Evolutionary conservation across 2,329 filamentous ascomycete genomes (phyloP), one percentile per base, ranked within the genome.

Genomic region (Curvularia eragrostidis): DNA sequence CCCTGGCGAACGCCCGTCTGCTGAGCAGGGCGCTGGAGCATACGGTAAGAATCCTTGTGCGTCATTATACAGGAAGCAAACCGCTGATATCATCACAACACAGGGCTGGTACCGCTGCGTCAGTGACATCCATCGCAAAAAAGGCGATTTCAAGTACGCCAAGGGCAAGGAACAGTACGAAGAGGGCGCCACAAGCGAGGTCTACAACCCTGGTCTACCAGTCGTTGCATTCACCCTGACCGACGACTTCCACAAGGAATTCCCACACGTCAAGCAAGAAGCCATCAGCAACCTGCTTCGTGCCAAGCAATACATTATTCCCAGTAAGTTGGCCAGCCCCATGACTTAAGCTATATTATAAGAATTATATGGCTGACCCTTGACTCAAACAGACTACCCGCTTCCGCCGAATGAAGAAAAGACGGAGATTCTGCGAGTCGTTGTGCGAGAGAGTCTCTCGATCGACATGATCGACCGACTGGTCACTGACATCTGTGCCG

Each of bases 261-360:
- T 82, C 71, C 84, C 86, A 0, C 84, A 88, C 63, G 79, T 90
- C 58, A 85, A 87, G 75, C 88, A 90, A 74, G 86, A 85, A 54
- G 82, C 82, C 5, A 80, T 90, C 13, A 86, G 84, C 52, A 85
- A 87, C 18, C 75, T 90, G 39, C 75, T 90, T 54, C 81, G 88
- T 13, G 84, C 85, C 4, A 87, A 87, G 69, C 86, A 89, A 74
- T 90, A 89, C 78, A 90, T 90, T 58, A 87, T 90, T 56, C 88
- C 87, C 21, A 90, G 81, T 83, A 75, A 70, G 79, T 71, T 10
- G 21, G 21, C 24, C 6, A 13, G 6, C 3, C 8, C 15, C 3
- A 18, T 34, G n/a, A 67, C 30, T 4, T n/a, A n/a, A 41, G 19
- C 1, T 44, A 19, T 44, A 19, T 52, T 46, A 23, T 34, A 6